Percentiles rank a stretch among this genome's conserved stretches.
These are phyloP conservation scores for Tinospora cordifolia DNA, from an alignment of 164 flowering plant genomes.

Conservation along the genomic window DNA sequence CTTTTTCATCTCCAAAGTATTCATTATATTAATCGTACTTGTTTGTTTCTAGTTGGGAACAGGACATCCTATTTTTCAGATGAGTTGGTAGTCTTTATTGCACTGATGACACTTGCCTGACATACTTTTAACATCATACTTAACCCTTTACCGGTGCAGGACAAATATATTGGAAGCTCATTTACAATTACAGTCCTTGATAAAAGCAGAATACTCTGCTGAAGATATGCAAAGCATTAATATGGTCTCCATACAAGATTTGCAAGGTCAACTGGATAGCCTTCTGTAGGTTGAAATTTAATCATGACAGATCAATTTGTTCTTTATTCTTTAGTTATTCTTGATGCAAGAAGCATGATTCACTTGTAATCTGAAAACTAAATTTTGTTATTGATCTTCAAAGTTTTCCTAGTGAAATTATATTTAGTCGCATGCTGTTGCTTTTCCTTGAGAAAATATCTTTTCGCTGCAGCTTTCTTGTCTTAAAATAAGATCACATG, in stretches of 20 bases:
- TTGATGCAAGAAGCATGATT: not conserved
- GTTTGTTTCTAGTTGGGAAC: not conserved
- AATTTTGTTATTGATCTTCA: not conserved
- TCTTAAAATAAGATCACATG: no score
- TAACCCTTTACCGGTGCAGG: slow-evolving; percentile 34
- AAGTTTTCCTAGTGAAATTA: not conserved
- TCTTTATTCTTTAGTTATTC: not conserved
- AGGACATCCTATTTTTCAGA: not conserved
- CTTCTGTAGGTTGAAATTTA: slow-evolving; percentile 32
- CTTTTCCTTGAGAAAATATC: not conserved
- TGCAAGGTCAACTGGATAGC: slow-evolving; percentile 71
- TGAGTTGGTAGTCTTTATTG: not conserved
- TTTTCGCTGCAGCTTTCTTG: not conserved
- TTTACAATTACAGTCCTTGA: slow-evolving; percentile 51
- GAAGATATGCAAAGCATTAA: slow-evolving; percentile 58
- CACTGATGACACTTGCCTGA: not conserved
- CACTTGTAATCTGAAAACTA: not conserved
- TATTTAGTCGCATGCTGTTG: not conserved
- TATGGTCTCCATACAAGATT: slow-evolving; percentile 51
- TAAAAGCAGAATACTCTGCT: slow-evolving; percentile 62
- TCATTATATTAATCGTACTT: no score
- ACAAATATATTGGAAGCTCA: slow-evolving; percentile 93
- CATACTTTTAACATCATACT: not conserved
- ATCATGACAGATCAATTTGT: not conserved
- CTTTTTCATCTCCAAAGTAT: no score